These are phyloP conservation scores for Cladosporium sp. DNA, from an alignment of 2,329 filamentous ascomycete genomes.

Conservation along the genomic window DNA sequence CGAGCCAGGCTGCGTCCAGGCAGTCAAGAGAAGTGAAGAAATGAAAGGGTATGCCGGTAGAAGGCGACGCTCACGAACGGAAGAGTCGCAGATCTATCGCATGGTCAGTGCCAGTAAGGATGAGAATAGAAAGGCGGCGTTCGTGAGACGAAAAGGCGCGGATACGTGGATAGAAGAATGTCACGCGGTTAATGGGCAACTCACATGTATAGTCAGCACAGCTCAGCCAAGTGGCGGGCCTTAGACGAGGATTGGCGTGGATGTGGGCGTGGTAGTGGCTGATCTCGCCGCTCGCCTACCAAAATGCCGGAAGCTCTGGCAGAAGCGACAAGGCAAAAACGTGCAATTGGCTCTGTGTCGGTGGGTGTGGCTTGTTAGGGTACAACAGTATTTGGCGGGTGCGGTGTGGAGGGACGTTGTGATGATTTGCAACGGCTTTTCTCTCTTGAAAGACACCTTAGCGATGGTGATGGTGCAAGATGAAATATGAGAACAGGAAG, in stretches of 20 bases:
- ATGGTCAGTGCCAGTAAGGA: slow-evolving; percentile 2
- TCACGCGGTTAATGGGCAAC: neutral
- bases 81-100: slow-evolving; percentile 7
- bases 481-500: too few relatives aligned
- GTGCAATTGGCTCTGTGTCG: too few relatives aligned
- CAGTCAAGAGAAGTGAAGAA: slow-evolving; percentile 9
- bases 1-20: slow-evolving; percentile 12
- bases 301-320: neutral
- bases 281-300: neutral
- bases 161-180: neutral
- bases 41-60: neutral
- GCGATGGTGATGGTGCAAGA: too few relatives aligned
- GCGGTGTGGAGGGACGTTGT: too few relatives aligned
- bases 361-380: too few relatives aligned
- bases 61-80: slow-evolving; percentile 3
- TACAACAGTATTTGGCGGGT: too few relatives aligned
- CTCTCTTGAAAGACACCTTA: too few relatives aligned
- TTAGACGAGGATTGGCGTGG: neutral
- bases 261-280: neutral
- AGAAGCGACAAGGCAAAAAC: too few relatives aligned
- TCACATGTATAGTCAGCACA: neutral
- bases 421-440: too few relatives aligned
- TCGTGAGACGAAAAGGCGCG: neutral
- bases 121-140: neutral
- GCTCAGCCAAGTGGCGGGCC: neutral